These are phyloP conservation scores for Erodium chrysanthum DNA, from an alignment of 441 rosid genomes.

Conservation along the genomic window DNA sequence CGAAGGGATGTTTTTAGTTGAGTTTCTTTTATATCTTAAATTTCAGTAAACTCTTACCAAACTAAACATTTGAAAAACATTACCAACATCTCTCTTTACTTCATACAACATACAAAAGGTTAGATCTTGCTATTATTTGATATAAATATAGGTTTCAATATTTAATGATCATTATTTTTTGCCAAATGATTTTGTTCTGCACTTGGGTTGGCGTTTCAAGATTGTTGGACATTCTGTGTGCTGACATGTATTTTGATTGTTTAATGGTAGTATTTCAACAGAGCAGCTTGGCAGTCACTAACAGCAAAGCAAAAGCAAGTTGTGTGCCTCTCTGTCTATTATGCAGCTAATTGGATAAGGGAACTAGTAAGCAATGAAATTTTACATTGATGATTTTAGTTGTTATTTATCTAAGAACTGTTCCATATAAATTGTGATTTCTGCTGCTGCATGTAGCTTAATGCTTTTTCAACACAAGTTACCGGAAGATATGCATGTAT, in stretches of 20 bases:
- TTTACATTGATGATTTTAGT: slow-evolving; percentile 8
- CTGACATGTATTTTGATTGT: slow-evolving; percentile 26
- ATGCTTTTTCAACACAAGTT: slow-evolving; percentile 73
- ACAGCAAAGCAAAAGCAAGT: slow-evolving; percentile 60
- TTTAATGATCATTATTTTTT: neutral
- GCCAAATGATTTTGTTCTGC: neutral
- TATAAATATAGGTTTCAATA: neutral
- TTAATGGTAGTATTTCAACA: slow-evolving; percentile 48
- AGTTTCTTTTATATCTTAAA: neutral
- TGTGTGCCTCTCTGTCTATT: slow-evolving; percentile 51
- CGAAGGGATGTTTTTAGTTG: neutral
- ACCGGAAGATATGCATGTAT: slow-evolving; percentile 40
- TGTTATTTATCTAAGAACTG: neutral
- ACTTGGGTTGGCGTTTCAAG: slow-evolving; percentile 1
- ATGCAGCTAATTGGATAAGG: slow-evolving; percentile 70
- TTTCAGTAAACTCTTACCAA: neutral
- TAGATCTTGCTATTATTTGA: neutral
- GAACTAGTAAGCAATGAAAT: slow-evolving; percentile 51
- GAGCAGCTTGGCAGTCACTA: slow-evolving; percentile 47
- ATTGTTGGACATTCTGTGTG: slow-evolving; percentile 17
- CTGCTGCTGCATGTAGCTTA: slow-evolving; percentile 40
- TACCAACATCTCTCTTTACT: neutral
- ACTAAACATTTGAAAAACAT: neutral
- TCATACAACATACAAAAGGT: neutral
- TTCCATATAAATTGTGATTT: slow-evolving; percentile 16